These are phyloP conservation scores for Ascochyta koolunga DNA, from an alignment of 2,329 filamentous ascomycete species.

Conservation along the genomic window DNA sequence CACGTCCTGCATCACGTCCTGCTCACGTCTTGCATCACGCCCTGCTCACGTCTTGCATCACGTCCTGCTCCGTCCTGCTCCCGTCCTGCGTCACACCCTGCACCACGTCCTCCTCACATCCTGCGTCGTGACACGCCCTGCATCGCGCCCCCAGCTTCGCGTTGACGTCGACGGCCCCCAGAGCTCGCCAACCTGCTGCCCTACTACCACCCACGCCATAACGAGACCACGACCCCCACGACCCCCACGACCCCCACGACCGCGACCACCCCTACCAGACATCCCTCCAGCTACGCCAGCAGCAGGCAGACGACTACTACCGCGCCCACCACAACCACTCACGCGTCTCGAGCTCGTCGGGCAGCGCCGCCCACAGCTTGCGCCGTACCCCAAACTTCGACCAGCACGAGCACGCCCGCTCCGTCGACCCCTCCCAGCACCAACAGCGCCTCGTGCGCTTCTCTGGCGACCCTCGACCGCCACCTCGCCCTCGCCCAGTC, in stretches of 20 bases:
- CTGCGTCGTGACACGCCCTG: too few relatives aligned
- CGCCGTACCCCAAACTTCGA: conserved; percentile 59
- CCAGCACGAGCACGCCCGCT: conserved; percentile 47
- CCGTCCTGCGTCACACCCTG: too few relatives aligned
- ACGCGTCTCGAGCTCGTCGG: conserved; percentile 60
- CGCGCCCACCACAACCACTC: conserved; percentile 47
- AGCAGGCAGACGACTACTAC: conserved; percentile 46
- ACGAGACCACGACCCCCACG: conserved; percentile 48
- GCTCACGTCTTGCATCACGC: too few relatives aligned
- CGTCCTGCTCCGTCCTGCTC: too few relatives aligned
- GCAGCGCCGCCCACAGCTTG: conserved; percentile 56
- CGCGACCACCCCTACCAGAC: conserved; percentile 43
- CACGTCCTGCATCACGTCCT: too few relatives aligned
- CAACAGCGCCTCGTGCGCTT: conserved; percentile 45
- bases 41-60: too few relatives aligned
- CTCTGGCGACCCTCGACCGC: conserved; percentile 34
- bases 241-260: conserved; percentile 44
- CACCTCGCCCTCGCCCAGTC: conserved; percentile 37
- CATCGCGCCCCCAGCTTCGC: conserved; percentile 20
- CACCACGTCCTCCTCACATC: too few relatives aligned
- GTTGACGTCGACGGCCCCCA: conserved; percentile 36
- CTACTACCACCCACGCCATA: conserved; percentile 28
- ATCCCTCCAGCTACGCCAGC: conserved; percentile 52
- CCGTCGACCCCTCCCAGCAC: conserved; percentile 51
- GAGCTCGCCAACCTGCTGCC: conserved; percentile 39